Conservation (phyloP, 2,329 filamentous ascomycete species). For the Harringtonia aguacate region DNA sequence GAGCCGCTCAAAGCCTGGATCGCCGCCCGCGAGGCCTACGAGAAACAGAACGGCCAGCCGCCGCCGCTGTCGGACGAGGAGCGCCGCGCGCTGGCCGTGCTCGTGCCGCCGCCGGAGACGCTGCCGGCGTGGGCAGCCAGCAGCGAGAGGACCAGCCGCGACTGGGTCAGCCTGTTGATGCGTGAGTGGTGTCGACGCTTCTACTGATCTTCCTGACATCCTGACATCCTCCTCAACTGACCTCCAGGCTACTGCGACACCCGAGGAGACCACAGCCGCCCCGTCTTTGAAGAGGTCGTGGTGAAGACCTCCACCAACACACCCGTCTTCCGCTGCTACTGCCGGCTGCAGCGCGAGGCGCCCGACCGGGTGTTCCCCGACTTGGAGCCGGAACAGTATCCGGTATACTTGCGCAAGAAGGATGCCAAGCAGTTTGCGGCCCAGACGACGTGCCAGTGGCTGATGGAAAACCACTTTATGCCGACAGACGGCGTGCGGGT, state of each 20-base stretch:
- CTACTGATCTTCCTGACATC: not conserved
- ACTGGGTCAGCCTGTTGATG: slow-evolving; percentile 29
- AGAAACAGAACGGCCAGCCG: slow-evolving; percentile 19
- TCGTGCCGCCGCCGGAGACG: slow-evolving; percentile 14
- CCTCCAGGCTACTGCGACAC: slow-evolving; percentile 20
- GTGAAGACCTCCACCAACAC: not conserved
- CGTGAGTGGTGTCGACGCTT: too few relatives aligned
- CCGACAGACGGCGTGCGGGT: slow-evolving; percentile 10
- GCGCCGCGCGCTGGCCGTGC: slow-evolving; percentile 26
- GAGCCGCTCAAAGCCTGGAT: slow-evolving; percentile 26
- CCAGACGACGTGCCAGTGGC: slow-evolving; percentile 32
- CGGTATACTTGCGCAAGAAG: slow-evolving; percentile 27
- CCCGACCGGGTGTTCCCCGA: slow-evolving; percentile 14
- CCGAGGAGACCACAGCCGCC: slow-evolving; percentile 6
- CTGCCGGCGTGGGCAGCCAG: slow-evolving; percentile 2
- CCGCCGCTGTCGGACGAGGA: slow-evolving; percentile 27
- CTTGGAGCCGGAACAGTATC: not conserved
- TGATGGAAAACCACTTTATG: slow-evolving; percentile 21
- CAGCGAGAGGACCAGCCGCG: slow-evolving; percentile 11
- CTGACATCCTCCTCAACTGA: slow-evolving; percentile 12
- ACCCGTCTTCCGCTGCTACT: slow-evolving; percentile 16
- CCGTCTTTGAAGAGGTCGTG: slow-evolving; percentile 15
- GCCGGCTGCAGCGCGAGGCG: slow-evolving; percentile 15
- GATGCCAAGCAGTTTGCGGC: slow-evolving; percentile 44
- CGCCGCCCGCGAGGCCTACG: slow-evolving; percentile 25